A percentile compares a stretch with the other conserved stretches of the same genome.
Evolutionary conservation across 1,284 basidiomycete genomes (phyloP).

Genomic region (Sphaerobolus stellatus): DNA sequence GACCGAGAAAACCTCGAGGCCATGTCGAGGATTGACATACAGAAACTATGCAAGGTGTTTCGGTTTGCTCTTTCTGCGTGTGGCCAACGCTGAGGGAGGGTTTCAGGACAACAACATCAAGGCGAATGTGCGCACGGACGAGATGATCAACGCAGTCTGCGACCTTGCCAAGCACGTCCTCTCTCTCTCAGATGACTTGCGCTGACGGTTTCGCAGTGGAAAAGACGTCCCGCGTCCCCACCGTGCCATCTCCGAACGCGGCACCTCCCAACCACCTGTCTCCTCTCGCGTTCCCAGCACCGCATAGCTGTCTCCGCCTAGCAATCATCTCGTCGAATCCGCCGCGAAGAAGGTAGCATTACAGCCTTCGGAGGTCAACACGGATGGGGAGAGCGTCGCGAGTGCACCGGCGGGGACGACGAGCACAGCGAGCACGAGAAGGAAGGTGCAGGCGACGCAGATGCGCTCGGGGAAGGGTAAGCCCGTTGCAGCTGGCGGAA

Average conservation of each 20-base stretch:
- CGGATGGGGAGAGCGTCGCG: background rate
- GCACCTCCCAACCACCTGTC: background rate
- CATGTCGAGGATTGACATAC: slow-evolving; percentile 69
- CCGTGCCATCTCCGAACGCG: background rate
- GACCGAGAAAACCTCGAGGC: slow-evolving; percentile 54
- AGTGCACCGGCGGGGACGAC: background rate
- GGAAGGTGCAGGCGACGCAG: slow-evolving; percentile 71
- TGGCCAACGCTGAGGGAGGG: background rate
- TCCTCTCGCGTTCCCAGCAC: background rate
- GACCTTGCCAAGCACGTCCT: background rate
- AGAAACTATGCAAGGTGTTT: slow-evolving; percentile 71
- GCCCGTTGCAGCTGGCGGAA: slow-evolving; percentile 59
- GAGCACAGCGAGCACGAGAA: slow-evolving; percentile 18
- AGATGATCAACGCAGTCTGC: slow-evolving; percentile 3
- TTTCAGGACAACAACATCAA: slow-evolving; percentile 5
- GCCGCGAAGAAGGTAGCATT: background rate
- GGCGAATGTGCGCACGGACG: slow-evolving; percentile 8
- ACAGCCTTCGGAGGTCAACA: slow-evolving; percentile 3
- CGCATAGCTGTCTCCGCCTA: background rate
- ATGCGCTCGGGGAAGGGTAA: slow-evolving; percentile 68
- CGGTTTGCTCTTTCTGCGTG: too few relatives aligned
- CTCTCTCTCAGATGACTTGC: background rate
- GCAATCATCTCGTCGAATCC: slow-evolving; percentile 5
- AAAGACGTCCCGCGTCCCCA: background rate
- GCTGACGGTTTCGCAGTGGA: background rate